phyloP scores from a whole-genome alignment of 2,329 filamentous ascomycete species.

The Orbilia ellipsospora region DNA sequence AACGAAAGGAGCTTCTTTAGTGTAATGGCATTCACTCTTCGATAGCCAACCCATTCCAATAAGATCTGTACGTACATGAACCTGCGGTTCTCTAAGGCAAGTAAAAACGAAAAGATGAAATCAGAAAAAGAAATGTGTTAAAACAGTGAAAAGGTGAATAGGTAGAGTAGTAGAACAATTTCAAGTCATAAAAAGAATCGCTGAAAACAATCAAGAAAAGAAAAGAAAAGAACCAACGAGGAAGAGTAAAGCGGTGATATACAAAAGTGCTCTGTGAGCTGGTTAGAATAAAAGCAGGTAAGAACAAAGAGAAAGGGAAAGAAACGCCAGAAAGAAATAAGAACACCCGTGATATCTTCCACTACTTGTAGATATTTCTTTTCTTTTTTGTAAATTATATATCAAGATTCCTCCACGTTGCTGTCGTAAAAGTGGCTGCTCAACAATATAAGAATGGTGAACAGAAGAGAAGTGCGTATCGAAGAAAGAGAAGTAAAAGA shows the following conservation, averaged over 20 bases:
- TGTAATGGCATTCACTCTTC: no score
- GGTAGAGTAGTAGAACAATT: no score
- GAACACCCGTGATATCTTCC: slow-evolving; percentile 17
- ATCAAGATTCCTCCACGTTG: slow-evolving; percentile 24
- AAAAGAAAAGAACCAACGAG: no score
- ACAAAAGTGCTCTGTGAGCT: no score
- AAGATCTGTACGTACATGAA: no score
- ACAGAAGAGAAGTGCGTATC: slow-evolving; percentile 21
- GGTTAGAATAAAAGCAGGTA: neutral
- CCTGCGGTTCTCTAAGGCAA: no score
- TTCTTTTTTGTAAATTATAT: slow-evolving; percentile 6
- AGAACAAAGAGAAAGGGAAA: neutral
- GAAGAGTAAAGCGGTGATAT: no score
- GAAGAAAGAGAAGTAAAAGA: slow-evolving; percentile 12
- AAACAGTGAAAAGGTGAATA: neutral
- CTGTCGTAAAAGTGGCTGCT: slow-evolving; percentile 20
- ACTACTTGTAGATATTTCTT: neutral
- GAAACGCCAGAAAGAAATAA: slow-evolving; percentile 10
- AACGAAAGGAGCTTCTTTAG: no score
- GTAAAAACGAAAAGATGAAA: neutral
- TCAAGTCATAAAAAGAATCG: no score
- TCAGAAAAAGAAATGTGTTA: neutral
- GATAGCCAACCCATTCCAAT: no score
- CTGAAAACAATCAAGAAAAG: no score
- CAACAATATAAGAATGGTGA: slow-evolving; percentile 15